Conservation (phyloP, 192 early-diverging fungal species). For the Entrophospora sp. region DNA sequence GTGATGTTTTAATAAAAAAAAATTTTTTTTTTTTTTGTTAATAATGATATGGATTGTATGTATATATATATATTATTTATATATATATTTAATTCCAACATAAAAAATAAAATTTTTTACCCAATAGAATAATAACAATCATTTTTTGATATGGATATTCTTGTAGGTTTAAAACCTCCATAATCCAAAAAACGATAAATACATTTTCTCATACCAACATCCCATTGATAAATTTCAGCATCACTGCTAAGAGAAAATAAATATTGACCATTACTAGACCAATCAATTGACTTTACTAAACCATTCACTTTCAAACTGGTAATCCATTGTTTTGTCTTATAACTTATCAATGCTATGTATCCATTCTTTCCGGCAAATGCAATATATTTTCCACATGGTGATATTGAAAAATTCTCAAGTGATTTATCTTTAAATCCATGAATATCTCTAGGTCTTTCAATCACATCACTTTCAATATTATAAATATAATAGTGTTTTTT, state of each 20-base stretch:
- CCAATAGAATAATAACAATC: slow-evolving; percentile 76
- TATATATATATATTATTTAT: neutral
- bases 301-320: slow-evolving; percentile 87
- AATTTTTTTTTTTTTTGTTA: too few relatives aligned
- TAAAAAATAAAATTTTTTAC: slow-evolving; percentile 33
- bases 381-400: slow-evolving; percentile 63
- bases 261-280: slow-evolving; percentile 70
- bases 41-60: neutral
- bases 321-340: slow-evolving; percentile 80
- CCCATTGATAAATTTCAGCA: slow-evolving; percentile 87
- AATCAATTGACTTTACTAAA: slow-evolving; percentile 58
- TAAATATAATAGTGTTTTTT: slow-evolving; percentile 77
- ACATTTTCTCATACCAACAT: slow-evolving; percentile 63
- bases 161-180: slow-evolving; percentile 67
- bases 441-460: slow-evolving; percentile 64
- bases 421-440: slow-evolving; percentile 66
- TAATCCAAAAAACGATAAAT: slow-evolving; percentile 75
- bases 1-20: too few relatives aligned
- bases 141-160: slow-evolving; percentile 63
- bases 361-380: slow-evolving; percentile 76
- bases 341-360: slow-evolving; percentile 70
- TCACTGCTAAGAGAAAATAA: slow-evolving; percentile 73
- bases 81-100: neutral
- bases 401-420: slow-evolving; percentile 60
- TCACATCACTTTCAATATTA: slow-evolving; percentile 68